Evolutionary conservation across 176 grass and related monocot species (phyloP).

Genomic region (Poa annua): DNA sequence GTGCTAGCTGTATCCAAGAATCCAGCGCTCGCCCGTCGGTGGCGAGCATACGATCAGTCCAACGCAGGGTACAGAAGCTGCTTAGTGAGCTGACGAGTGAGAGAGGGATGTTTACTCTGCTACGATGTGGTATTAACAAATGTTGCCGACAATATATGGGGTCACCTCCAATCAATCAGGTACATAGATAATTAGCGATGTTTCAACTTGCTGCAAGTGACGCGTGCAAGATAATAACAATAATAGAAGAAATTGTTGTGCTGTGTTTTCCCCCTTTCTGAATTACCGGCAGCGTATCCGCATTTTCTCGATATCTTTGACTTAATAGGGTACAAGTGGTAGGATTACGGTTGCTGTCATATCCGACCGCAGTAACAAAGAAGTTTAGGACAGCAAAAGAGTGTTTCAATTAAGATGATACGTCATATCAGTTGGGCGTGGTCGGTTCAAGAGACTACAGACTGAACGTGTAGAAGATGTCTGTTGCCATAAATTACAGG

Average conservation of each 20-base stretch:
- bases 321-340: background rate
- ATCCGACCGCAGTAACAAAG: background rate
- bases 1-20: constrained; percentile 17
- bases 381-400: background rate
- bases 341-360: background rate
- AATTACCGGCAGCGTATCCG: background rate
- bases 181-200: background rate
- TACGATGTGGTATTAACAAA: background rate
- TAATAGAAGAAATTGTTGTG: background rate
- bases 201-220: background rate
- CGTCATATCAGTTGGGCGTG: background rate
- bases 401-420: background rate
- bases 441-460: background rate
- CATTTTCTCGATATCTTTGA: background rate
- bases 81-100: constrained; percentile 3
- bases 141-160: background rate
- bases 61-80: background rate
- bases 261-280: no score
- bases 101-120: constrained; percentile 28
- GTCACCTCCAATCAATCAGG: background rate
- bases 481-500: constrained; percentile 40
- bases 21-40: constrained; percentile 29
- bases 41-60: background rate
- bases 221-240: background rate
- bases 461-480: background rate